These are phyloP conservation scores for Litchi chinensis DNA, from an alignment of 345 rosid species.

Conservation along the genomic window DNA sequence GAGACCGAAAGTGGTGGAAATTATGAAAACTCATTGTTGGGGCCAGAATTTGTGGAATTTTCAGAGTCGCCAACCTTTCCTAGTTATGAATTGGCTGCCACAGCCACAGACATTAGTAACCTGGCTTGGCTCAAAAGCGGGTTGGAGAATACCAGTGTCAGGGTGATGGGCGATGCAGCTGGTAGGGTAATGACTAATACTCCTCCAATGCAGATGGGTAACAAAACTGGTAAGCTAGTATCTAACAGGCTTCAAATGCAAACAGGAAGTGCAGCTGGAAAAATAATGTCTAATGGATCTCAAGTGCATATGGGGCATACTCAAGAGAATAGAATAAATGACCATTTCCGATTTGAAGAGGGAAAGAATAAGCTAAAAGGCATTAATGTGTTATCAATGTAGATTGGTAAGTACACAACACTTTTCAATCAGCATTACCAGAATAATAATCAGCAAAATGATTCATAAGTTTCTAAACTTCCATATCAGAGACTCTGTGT, in stretches of 20 bases:
- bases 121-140: constrained; percentile 88
- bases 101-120: constrained; percentile 78
- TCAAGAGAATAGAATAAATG: constrained; percentile 36
- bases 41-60: constrained; percentile 78
- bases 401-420: constrained; percentile 3
- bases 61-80: constrained; percentile 60
- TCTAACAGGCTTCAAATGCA: constrained; percentile 34
- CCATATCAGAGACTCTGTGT: background rate
- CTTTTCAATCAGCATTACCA: background rate
- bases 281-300: constrained; percentile 39
- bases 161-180: constrained; percentile 49
- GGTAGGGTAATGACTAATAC: constrained; percentile 37
- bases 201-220: constrained; percentile 29
- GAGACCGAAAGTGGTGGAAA: constrained; percentile 23
- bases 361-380: constrained; percentile 33
- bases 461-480: background rate
- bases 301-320: constrained; percentile 25
- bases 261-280: constrained; percentile 43
- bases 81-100: constrained; percentile 74
- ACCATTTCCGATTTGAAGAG: constrained; percentile 38
- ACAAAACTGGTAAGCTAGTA: constrained; percentile 36
- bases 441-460: background rate
- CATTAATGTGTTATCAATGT: constrained; percentile 20
- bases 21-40: constrained; percentile 54
- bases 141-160: constrained; percentile 55